These are phyloP conservation scores for Bryopsis sp. DNA, from an alignment of 139 green algal species.

Conservation along the genomic window DNA sequence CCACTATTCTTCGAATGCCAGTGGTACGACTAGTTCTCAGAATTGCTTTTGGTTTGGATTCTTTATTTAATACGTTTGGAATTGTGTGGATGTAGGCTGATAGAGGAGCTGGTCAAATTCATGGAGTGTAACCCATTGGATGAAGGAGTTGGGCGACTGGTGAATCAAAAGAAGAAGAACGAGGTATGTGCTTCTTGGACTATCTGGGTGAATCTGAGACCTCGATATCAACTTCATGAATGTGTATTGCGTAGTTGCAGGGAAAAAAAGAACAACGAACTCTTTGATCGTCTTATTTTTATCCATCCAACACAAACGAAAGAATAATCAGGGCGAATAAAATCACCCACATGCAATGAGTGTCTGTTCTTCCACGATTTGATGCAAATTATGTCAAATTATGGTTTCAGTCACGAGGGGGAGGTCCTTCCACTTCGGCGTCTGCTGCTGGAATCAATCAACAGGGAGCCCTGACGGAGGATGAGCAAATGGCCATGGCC, in stretches of 20 bases:
- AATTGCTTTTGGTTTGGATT: background rate
- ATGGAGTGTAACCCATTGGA: slow-evolving; percentile 10
- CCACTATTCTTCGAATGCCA: background rate
- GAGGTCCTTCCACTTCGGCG: too few relatives aligned
- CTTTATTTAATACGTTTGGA: background rate
- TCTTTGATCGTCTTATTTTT: background rate
- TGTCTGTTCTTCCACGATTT: background rate
- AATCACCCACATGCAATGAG: background rate
- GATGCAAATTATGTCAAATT: background rate
- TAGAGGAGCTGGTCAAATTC: slow-evolving; percentile 7
- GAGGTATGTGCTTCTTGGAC: background rate
- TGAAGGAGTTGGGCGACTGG: background rate
- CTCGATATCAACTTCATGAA: background rate
- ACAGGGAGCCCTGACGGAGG: background rate
- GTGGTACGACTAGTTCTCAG: background rate
- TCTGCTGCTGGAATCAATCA: background rate
- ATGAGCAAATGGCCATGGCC: background rate
- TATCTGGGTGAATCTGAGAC: background rate
- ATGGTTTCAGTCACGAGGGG: background rate
- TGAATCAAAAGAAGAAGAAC: slow-evolving; percentile 11
- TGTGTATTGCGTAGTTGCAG: background rate
- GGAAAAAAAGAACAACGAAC: background rate
- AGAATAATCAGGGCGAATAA: background rate
- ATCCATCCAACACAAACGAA: background rate
- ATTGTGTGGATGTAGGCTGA: background rate